Evolutionary conservation across 805 yeast genomes (phyloP).

Genomic region (Ascoidea tarda): DNA sequence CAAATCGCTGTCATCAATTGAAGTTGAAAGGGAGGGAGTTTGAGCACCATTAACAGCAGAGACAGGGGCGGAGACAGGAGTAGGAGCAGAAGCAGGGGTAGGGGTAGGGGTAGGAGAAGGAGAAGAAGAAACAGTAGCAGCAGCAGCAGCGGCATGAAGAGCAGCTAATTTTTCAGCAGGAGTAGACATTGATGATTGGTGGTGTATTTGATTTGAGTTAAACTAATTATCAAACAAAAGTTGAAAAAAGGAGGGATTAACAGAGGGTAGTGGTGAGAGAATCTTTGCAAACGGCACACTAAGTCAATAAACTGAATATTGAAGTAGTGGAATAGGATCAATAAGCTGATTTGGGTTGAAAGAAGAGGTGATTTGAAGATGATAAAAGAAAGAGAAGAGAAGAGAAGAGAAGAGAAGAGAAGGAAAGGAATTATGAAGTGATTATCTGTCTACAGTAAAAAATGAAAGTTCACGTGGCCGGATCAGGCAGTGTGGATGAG

Average conservation of each 20-base stretch:
- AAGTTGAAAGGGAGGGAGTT: constrained; percentile 3
- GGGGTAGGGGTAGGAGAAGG: constrained; percentile 11
- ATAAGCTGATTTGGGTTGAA: too few relatives aligned
- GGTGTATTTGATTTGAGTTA: neutral
- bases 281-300: neutral
- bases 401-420: too few relatives aligned
- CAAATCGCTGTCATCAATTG: neutral
- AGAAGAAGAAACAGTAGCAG: constrained; percentile 9
- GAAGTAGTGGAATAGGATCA: neutral
- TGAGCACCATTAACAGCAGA: neutral
- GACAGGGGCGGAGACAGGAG: neutral
- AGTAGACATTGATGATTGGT: constrained; percentile 15
- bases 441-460: too few relatives aligned
- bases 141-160: constrained; percentile 17
- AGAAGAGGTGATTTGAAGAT: too few relatives aligned
- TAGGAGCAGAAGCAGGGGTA: constrained; percentile 6
- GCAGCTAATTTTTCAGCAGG: constrained; percentile 26
- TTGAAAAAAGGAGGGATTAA: neutral
- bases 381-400: too few relatives aligned
- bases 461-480: too few relatives aligned
- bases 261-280: neutral
- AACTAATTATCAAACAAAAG: neutral
- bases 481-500: too few relatives aligned
- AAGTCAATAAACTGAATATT: neutral
- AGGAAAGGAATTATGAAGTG: too few relatives aligned